A percentile compares a stretch with the other conserved stretches of the same genome.
Conservation (phyloP, 495 filamentous ascomycete species). For the Aspergillus saccharolyticus region DNA sequence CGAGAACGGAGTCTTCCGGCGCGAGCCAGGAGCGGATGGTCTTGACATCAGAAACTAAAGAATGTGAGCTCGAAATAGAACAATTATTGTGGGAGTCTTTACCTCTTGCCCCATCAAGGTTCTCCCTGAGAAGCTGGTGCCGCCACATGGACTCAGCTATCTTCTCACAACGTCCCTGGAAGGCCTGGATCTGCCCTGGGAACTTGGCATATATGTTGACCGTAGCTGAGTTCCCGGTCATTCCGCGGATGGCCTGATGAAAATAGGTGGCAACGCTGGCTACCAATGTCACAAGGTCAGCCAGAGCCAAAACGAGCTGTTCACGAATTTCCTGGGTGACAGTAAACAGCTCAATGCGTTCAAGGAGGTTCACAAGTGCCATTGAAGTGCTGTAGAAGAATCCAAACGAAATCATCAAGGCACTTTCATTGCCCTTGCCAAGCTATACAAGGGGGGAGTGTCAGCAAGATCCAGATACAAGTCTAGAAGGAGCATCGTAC, state of each 20-base stretch:
- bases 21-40: constrained; percentile 20
- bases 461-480: not conserved
- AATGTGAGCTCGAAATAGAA: not conserved
- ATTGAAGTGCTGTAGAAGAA: constrained; percentile 37
- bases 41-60: constrained; percentile 20
- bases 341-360: constrained; percentile 31
- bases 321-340: constrained; percentile 34
- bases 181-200: constrained; percentile 26
- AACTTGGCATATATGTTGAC: constrained; percentile 34
- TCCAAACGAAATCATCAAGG: constrained; percentile 32
- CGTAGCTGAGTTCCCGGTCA: constrained; percentile 23
- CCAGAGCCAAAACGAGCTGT: constrained; percentile 33
- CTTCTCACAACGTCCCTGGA: constrained; percentile 27
- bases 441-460: constrained; percentile 17
- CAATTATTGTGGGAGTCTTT: not conserved
- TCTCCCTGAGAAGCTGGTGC: constrained; percentile 28
- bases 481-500: constrained; percentile 17
- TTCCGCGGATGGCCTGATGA: constrained; percentile 23
- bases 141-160: constrained; percentile 35
- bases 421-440: constrained; percentile 30
- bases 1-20: constrained; percentile 18
- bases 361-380: constrained; percentile 31
- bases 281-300: constrained; percentile 33
- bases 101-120: constrained; percentile 21
- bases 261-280: constrained; percentile 31